phyloP scores from a whole-genome alignment of 208 protist species.

The Acanthamoeba divionensis region DNA sequence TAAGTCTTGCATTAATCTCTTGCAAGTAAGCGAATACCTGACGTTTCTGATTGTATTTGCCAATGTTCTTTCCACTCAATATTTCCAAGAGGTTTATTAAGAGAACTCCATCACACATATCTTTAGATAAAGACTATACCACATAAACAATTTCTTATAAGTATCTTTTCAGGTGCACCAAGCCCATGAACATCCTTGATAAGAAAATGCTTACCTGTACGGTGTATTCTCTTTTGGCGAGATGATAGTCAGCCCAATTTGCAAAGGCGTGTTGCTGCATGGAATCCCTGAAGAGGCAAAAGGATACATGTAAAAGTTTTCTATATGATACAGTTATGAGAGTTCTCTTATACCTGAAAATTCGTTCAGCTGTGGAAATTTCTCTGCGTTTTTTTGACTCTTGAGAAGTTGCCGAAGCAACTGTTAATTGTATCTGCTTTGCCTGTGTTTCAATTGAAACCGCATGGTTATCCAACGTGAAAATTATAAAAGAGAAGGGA shows the following conservation, averaged over 20 bases:
- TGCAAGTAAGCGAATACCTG: not conserved
- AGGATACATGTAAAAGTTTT: no score
- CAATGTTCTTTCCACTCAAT: not conserved
- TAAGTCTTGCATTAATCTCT: not conserved
- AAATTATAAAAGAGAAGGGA: not conserved
- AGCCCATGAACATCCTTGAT: not conserved
- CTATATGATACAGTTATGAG: no score
- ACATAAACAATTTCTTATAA: not conserved
- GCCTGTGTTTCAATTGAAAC: not conserved
- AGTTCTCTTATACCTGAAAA: no score
- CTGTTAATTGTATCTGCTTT: not conserved
- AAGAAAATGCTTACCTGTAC: not conserved
- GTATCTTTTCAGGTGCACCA: not conserved
- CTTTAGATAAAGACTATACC: not conserved
- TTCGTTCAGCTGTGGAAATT: not conserved
- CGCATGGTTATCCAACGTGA: not conserved
- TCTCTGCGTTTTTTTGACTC: not conserved
- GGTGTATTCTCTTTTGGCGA: slow-evolving; percentile 3
- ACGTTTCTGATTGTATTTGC: not conserved
- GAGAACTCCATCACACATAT: slow-evolving; percentile 10
- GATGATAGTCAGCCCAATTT: not conserved
- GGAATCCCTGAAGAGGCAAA: not conserved
- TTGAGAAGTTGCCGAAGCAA: not conserved
- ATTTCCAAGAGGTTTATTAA: not conserved
- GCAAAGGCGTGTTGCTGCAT: slow-evolving; percentile 20